phyloP scores from a whole-genome alignment of 2,329 filamentous ascomycete species.

The Helotiales sp. region DNA sequence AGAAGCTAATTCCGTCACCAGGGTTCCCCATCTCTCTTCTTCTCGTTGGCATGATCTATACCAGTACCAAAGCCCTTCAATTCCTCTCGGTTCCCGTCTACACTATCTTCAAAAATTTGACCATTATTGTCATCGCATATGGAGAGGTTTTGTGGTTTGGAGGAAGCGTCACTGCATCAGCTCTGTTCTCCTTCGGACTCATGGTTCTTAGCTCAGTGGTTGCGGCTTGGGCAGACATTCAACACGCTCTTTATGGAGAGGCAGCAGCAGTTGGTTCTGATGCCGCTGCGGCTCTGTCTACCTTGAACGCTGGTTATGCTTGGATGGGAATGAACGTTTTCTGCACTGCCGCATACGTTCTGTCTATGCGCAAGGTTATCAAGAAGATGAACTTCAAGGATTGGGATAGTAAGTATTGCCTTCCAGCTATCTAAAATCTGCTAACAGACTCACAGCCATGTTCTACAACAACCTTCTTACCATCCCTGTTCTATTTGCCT shows the following conservation, averaged over 20 bases:
- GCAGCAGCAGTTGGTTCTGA: constrained; percentile 43
- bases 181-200: constrained; percentile 89
- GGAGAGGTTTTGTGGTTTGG: constrained; percentile 99
- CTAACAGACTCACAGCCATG: constrained; percentile 69
- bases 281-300: constrained; percentile 76
- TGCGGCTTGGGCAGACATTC: constrained; percentile 96
- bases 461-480: constrained; percentile 99
- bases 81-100: constrained; percentile 97
- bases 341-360: constrained; percentile 85
- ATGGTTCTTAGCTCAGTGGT: constrained; percentile 96
- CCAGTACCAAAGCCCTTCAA: constrained; percentile 90
- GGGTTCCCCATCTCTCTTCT: constrained; percentile 97
- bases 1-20: constrained; percentile 39
- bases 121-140: constrained; percentile 97
- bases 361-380: constrained; percentile 97
- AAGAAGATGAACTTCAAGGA: constrained; percentile 99
- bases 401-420: constrained; percentile 81
- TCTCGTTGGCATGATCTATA: constrained; percentile 99
- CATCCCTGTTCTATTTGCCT: constrained; percentile 83
- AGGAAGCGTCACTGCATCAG: constrained; percentile 82
- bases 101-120: constrained; percentile 99
- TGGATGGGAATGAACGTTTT: constrained; percentile 99
- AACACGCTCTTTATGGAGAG: constrained; percentile 68
- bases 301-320: constrained; percentile 89
- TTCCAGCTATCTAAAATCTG: neutral